Base-by-base conservation (phyloP, 2,329 filamentous ascomycete species). In the Paramyrothecium roridum region DNA sequence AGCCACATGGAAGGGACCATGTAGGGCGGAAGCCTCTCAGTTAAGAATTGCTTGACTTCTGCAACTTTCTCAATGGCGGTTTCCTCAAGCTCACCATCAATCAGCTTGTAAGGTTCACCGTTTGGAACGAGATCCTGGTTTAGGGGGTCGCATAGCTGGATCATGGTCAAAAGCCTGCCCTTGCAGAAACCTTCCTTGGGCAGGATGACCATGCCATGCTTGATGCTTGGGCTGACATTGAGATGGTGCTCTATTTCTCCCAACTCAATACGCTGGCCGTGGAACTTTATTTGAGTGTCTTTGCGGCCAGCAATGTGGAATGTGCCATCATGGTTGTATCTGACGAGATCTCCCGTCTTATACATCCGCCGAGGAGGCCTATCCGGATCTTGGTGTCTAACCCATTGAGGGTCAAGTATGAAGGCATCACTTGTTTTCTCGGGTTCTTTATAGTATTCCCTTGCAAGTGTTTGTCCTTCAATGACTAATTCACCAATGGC, bases 381-480 rank as follows among this genome's bases (percentile, higher is more conserved):
- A 10, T 30, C 26, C 10, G 26, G 10, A 10, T 30, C 37, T 43
- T 43, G 37, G 6, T 48, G 30, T 12, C 0, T 13, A 2, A 51
- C 23, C 62, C 62, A 64, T 2, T 6, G 7, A 3, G 61, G 62
- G 19, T 62, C 54, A 3, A 52, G 43, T 16, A 71, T 63, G 11
- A 71, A 71, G 0, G 63, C 62, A 8, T 61, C n/a, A 53, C 64
- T 48, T 68, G 77, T 73, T 51, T 58, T 62, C 8, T 65, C 55
- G 3, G 64, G 52, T 4, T 71, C 66, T 51, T 80, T 76, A 22
- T 80, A 66, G 56, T 84, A 84, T 43, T 79, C 79, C 17, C 75
- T 68, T 17, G 77, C 79, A 11, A 84, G 74, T 0, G 74, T 73
- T 48, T 58, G 51, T 13, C 62, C 54, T 48, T 73, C 73, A 10